These are phyloP conservation scores for Alnus glutinosa DNA, from an alignment of 306 rosid genomes.

Conservation along the genomic window DNA sequence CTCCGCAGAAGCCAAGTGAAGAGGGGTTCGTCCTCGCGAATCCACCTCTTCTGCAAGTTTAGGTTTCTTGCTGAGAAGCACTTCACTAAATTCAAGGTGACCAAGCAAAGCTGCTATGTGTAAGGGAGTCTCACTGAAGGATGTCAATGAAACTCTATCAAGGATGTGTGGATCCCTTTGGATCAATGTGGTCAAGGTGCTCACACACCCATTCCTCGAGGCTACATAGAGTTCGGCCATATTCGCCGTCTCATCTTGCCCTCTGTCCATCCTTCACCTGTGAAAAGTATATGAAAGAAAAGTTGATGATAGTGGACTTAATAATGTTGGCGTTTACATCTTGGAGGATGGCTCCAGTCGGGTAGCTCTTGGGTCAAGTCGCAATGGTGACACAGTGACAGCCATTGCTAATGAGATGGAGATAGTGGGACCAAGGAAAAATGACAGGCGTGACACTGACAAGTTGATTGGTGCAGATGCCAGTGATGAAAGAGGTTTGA, in stretches of 20 bases:
- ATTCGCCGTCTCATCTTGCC: not conserved
- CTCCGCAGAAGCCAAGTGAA: conserved; percentile 21
- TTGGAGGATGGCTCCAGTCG: conserved; percentile 82
- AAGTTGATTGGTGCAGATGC: conserved; percentile 74
- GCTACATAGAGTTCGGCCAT: not conserved
- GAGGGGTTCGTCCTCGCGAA: not conserved
- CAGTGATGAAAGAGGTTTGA: too few species aligned
- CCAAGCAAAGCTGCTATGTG: conserved; percentile 14
- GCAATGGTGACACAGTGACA: conserved; percentile 69
- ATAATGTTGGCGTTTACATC: conserved; percentile 5
- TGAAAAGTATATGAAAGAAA: too few species aligned
- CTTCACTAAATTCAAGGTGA: conserved; percentile 2
- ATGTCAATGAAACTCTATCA: conserved; percentile 9
- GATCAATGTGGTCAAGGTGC: conserved; percentile 12
- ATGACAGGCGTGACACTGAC: conserved; percentile 80
- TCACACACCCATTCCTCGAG: not conserved
- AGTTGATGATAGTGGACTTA: not conserved
- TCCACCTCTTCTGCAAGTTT: not conserved
- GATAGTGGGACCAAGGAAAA: conserved; percentile 77
- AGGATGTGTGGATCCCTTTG: not conserved
- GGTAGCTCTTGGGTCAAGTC: conserved; percentile 75
- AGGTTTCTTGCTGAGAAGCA: not conserved
- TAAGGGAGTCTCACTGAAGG: conserved; percentile 18
- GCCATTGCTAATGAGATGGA: conserved; percentile 73
- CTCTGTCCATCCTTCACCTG: not conserved